Evolutionary conservation across 177 flowering plant species (phyloP).

Genomic region (Vitis hybrid): DNA sequence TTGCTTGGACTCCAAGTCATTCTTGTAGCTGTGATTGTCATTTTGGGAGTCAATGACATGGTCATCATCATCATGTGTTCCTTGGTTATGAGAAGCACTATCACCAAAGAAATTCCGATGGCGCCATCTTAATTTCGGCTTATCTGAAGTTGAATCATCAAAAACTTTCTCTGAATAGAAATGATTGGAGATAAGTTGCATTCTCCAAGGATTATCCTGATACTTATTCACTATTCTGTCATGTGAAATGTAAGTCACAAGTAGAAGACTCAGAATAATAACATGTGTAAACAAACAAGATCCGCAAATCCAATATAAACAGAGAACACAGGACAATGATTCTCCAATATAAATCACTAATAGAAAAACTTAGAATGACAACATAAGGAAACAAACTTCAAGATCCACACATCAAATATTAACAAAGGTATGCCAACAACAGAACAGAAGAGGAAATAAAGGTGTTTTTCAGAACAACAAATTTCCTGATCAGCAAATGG

Average conservation of each 20-base stretch:
- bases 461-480: background rate
- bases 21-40: constrained; percentile 14
- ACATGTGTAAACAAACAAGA: background rate
- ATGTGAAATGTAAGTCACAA: background rate
- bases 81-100: constrained; percentile 19
- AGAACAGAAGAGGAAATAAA: too few relatives aligned
- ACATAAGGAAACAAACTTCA: too few relatives aligned
- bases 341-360: too few relatives aligned
- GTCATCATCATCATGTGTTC: constrained; percentile 23
- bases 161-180: constrained; percentile 61
- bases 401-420: too few relatives aligned
- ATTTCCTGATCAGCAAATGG: background rate
- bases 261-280: background rate
- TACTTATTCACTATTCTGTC: constrained; percentile 54
- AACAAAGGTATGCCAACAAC: too few relatives aligned
- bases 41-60: background rate
- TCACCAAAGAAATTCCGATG: constrained; percentile 41
- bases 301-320: background rate
- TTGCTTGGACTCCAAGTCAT: constrained; percentile 26
- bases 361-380: too few relatives aligned
- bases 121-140: constrained; percentile 51
- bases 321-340: background rate
- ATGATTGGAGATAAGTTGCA: constrained; percentile 47
- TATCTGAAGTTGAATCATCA: constrained; percentile 51
- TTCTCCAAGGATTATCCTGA: constrained; percentile 39